Percentiles rank a stretch among this genome's conserved stretches.
Evolutionary conservation across 495 filamentous ascomycete species (phyloP).

Genomic region (Penicillium riverlandense): DNA sequence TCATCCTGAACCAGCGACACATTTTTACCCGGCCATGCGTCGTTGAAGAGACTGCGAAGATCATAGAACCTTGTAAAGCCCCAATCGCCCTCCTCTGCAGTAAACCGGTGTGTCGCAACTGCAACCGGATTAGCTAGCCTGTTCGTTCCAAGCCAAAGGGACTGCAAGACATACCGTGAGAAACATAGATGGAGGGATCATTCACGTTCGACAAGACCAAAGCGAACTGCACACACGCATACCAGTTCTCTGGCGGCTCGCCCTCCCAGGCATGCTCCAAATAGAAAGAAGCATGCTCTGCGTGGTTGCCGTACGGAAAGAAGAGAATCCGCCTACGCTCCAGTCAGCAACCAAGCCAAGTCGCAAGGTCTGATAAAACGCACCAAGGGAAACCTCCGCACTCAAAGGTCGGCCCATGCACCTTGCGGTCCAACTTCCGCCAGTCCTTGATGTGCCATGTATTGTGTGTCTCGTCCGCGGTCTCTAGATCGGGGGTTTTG

Average conservation of each 20-base stretch:
- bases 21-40: conserved; percentile 57
- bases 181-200: conserved; percentile 68
- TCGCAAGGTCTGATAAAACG: conserved; percentile 16
- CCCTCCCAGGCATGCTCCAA: conserved; percentile 84
- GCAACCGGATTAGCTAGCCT: conserved; percentile 12
- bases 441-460: conserved; percentile 87
- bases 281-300: conserved; percentile 89
- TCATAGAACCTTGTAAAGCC: conserved; percentile 93
- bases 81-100: conserved; percentile 95
- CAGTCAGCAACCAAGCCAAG: conserved; percentile 4
- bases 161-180: conserved; percentile 46
- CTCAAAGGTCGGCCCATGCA: conserved; percentile 82
- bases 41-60: conserved; percentile 69
- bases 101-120: conserved; percentile 83
- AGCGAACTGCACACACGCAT: conserved; percentile 92
- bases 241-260: conserved; percentile 78
- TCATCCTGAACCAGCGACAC: conserved; percentile 86
- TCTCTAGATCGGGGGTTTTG: conserved; percentile 68
- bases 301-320: conserved; percentile 90
- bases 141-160: background rate
- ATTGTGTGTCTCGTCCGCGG: conserved; percentile 55
- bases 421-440: conserved; percentile 62
- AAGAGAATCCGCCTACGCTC: conserved; percentile 76
- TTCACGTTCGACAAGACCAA: conserved; percentile 91
- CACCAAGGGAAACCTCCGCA: conserved; percentile 87